Conservation (phyloP, 352 stramenopile species). For the Phytophthora hibernalis region DNA sequence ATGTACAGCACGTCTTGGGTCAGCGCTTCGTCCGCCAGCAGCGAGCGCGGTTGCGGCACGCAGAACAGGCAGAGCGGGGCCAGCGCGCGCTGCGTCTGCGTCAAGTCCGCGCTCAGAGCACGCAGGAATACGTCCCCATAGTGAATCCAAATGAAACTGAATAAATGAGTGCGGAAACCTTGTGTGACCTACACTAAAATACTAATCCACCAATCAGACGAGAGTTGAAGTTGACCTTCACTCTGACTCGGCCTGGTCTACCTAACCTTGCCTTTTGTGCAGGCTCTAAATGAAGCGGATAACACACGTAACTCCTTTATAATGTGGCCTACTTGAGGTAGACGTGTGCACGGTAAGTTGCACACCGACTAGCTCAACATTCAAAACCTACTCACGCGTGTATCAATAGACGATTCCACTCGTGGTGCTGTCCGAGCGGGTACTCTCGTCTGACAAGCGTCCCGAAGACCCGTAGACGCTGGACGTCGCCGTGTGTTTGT, state of each 20-base stretch:
- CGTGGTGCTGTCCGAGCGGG: slow-evolving; percentile 25
- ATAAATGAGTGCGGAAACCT: no score
- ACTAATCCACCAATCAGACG: slow-evolving; percentile 17
- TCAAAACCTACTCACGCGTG: no score
- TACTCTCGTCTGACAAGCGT: slow-evolving; percentile 23
- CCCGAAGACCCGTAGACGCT: slow-evolving; percentile 21
- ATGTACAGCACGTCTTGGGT: slow-evolving; percentile 56
- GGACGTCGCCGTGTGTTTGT: slow-evolving; percentile 16
- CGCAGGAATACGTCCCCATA: slow-evolving; percentile 58
- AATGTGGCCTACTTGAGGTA: no score
- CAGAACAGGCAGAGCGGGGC: slow-evolving; percentile 65
- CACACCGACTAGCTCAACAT: no score
- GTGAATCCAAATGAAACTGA: slow-evolving; percentile 13
- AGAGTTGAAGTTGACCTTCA: slow-evolving; percentile 37
- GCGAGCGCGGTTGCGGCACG: slow-evolving; percentile 67
- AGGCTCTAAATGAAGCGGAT: no score
- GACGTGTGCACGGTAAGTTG: no score
- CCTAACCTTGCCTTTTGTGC: no score
- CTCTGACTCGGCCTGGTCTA: no score
- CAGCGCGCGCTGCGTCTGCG: slow-evolving; percentile 62
- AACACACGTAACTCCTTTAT: no score
- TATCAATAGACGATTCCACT: no score
- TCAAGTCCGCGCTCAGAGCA: slow-evolving; percentile 50
- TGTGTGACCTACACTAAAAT: slow-evolving; percentile 13
- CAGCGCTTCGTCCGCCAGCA: slow-evolving; percentile 50